A percentile compares a stretch with the other conserved stretches of the same genome.
Conservation (phyloP, 2,329 filamentous ascomycete genomes). For the Tolypocladium cylindrosporum region DNA sequence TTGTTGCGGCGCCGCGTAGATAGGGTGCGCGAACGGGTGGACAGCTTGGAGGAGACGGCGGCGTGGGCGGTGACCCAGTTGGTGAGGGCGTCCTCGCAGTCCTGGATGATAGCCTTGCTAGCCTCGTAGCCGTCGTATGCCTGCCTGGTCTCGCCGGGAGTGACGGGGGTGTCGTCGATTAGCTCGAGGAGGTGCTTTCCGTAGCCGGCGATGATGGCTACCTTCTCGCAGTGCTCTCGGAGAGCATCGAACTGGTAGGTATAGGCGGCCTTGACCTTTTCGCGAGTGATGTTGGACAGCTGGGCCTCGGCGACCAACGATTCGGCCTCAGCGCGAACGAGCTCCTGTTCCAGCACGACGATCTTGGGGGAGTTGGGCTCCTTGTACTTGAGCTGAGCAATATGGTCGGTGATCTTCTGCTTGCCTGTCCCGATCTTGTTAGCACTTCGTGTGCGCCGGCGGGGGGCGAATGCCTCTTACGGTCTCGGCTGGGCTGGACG, state of each 20-base stretch:
- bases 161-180: conserved; percentile 93
- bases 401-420: conserved; percentile 98
- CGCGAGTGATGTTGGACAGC: conserved; percentile 96
- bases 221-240: conserved; percentile 94
- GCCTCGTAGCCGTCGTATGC: conserved; percentile 98
- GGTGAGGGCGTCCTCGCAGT: conserved; percentile 93
- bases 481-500: conserved; percentile 93
- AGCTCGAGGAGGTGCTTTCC: conserved; percentile 97
- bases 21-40: conserved; percentile 75
- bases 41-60: conserved; percentile 78
- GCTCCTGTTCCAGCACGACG: conserved; percentile 94
- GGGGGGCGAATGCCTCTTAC: conserved; percentile 41
- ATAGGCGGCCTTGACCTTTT: conserved; percentile 98
- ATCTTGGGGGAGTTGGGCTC: conserved; percentile 97
- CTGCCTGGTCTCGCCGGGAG: conserved; percentile 87
- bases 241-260: conserved; percentile 97
- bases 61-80: conserved; percentile 95
- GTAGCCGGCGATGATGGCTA: conserved; percentile 94
- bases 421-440: conserved; percentile 53
- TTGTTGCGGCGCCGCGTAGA: conserved; percentile 75
- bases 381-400: conserved; percentile 98
- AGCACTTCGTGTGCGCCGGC: not conserved
- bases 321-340: conserved; percentile 95
- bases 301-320: conserved; percentile 98
- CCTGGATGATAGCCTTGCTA: conserved; percentile 97